Percentiles rank a stretch among this genome's conserved stretches.
These are phyloP conservation scores for Glycine soja DNA, from an alignment of 306 rosid genomes.

Conservation along the genomic window DNA sequence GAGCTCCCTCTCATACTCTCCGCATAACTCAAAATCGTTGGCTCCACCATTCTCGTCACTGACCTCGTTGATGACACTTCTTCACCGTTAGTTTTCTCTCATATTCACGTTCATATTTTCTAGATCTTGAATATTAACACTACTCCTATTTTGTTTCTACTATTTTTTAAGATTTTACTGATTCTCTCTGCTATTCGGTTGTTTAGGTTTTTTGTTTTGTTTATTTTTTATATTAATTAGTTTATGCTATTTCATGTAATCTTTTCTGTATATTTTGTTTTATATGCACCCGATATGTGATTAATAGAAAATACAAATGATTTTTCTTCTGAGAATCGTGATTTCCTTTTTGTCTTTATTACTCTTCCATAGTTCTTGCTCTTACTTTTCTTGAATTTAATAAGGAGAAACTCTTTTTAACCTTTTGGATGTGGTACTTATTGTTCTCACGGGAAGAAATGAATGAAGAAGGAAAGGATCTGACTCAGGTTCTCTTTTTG, in stretches of 20 bases:
- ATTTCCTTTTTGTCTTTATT: neutral
- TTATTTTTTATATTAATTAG: neutral
- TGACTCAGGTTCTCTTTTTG: no score
- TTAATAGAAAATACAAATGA: no score
- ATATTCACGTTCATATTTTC: no score
- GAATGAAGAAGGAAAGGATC: no score
- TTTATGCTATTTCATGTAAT: fast-evolving
- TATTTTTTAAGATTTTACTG: neutral
- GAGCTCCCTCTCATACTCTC: constrained; percentile 70
- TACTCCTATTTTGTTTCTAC: neutral
- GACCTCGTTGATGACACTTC: constrained; percentile 50
- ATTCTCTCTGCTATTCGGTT: neutral
- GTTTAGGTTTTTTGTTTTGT: neutral
- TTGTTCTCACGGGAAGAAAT: no score
- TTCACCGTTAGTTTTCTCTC: constrained; percentile 51
- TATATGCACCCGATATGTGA: neutral
- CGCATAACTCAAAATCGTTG: constrained; percentile 70
- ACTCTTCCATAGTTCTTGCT: neutral
- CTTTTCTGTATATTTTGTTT: neutral
- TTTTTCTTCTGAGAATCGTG: neutral
- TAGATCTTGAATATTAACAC: neutral
- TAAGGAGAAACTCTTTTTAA: no score
- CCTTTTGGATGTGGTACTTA: no score
- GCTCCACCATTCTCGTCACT: constrained; percentile 58
- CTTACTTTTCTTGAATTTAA: neutral